phyloP scores from a whole-genome alignment of 805 yeast genomes.

The Candida boidinii region DNA sequence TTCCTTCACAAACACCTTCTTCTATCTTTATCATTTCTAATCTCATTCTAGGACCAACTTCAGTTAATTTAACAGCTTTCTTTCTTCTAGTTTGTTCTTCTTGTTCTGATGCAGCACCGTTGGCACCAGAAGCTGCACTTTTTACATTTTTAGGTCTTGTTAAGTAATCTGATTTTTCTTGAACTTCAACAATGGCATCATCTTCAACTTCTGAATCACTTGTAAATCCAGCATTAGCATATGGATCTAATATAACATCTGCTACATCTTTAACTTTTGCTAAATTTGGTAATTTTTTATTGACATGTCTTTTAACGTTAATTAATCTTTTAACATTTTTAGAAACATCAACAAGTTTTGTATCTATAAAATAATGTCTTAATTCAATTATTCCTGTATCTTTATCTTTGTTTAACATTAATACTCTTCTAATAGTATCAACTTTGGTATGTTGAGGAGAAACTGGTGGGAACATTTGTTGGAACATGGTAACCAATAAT shows the following conservation, averaged over 20 bases:
- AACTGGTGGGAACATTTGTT: slow-evolving; percentile 92
- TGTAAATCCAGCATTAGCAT: slow-evolving; percentile 67
- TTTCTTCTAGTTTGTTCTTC: slow-evolving; percentile 33
- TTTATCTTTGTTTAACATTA: slow-evolving; percentile 68
- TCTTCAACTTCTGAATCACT: slow-evolving; percentile 94
- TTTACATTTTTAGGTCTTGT: slow-evolving; percentile 15
- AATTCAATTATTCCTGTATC: slow-evolving; percentile 69
- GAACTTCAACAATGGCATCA: slow-evolving; percentile 67
- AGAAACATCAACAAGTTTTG: slow-evolving; percentile 74
- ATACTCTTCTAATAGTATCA: slow-evolving; percentile 68
- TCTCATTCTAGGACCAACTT: slow-evolving; percentile 84
- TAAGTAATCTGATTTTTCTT: slow-evolving; percentile 16
- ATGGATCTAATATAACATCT: slow-evolving; percentile 76
- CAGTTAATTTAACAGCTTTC: slow-evolving; percentile 86
- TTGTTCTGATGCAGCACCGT: slow-evolving; percentile 9
- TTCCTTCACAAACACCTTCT: slow-evolving; percentile 86
- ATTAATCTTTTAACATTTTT: slow-evolving; percentile 65
- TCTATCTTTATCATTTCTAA: slow-evolving; percentile 77
- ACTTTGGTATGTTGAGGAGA: slow-evolving; percentile 78
- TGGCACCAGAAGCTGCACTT: slow-evolving; percentile 12
- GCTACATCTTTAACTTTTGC: slow-evolving; percentile 64
- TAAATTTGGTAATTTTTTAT: slow-evolving; percentile 64
- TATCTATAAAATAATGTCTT: slow-evolving; percentile 84
- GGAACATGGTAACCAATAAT: slow-evolving; percentile 80
- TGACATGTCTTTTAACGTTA: slow-evolving; percentile 48